Base-by-base conservation (phyloP, 495 filamentous ascomycete species). In the Aspergillus taichungensis region DNA sequence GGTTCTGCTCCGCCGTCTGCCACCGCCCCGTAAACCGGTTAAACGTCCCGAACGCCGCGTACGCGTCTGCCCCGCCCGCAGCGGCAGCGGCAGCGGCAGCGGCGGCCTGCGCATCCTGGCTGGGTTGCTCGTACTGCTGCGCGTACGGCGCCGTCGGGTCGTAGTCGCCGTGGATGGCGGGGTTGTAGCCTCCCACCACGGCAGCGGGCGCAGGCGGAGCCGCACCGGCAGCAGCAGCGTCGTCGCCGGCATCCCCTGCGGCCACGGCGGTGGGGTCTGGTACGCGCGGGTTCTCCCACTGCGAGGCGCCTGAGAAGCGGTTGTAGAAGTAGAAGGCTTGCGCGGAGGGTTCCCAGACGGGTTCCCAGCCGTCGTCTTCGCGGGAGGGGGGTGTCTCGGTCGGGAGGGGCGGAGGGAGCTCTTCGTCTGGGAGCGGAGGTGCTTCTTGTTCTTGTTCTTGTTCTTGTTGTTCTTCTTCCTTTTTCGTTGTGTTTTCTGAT, bases 81-180 rank as follows among this genome's bases (percentile, higher is more conserved):
- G 37, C 49, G 0, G 57, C 14, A 3, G 49, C 47, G 3, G 61
- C 57, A 6, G 62, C 52, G 9, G 69, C 43, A 29, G 62, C 62
- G 13, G 51, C 37, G 37, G 54, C 50, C 61, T 60, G 37, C 54
- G 56, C 37, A 46, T 53, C 40, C 46, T 56, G 12, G 40, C 47
- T 34, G 34, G 42, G 46, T 7, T 44, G 45, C 55, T 75, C 63
- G 34, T 74, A 59, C 39, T 69, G 59, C 56, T 85, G 78, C 10
- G 92, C 92, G 62, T 98, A 98, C 61, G 86, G 82, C 5, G 92
- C 92, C 30, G 78, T 91, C 12, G 89, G 89, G 56, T 98, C 91
- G 68, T 96, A 98, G 64, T 85, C 82, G 47, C 92, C 92, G 60
- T 98, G 92, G 38, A 98, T 91, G 18, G 88, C 85, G 3, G 92